Percentiles rank a stretch among this genome's conserved stretches.
Conservation (phyloP, 495 filamentous ascomycete genomes). For the Aspergillus bertholletiae region DNA sequence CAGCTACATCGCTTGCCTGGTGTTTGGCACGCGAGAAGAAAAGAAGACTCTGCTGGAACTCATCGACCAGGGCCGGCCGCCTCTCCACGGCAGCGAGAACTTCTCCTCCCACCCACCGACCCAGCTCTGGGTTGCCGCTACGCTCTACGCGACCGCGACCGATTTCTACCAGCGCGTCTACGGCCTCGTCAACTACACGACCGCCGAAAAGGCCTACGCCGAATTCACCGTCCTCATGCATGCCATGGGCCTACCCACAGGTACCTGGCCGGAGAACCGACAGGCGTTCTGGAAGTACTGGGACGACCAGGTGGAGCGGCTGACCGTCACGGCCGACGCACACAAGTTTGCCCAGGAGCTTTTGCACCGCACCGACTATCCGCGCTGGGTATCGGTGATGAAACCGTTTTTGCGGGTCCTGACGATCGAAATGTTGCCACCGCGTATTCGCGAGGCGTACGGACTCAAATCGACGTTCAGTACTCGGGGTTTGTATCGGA, state of each 20-base stretch:
- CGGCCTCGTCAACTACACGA: conserved; percentile 31
- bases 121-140: conserved; percentile 38
- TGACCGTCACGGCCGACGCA: conserved; percentile 32
- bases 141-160: conserved; percentile 39
- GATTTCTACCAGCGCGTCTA: conserved; percentile 45
- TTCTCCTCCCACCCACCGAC: conserved; percentile 22
- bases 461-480: conserved; percentile 30
- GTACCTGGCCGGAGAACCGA: conserved; percentile 31
- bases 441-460: conserved; percentile 33
- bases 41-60: conserved; percentile 30
- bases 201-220: conserved; percentile 32
- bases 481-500: conserved; percentile 32
- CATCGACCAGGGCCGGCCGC: conserved; percentile 21
- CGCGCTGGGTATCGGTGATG: conserved; percentile 30
- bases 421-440: conserved; percentile 43
- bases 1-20: conserved; percentile 37
- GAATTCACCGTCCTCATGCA: conserved; percentile 34
- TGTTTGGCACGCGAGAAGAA: conserved; percentile 34
- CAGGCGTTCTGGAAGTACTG: conserved; percentile 40
- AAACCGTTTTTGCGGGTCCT: conserved; percentile 32
- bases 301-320: conserved; percentile 30
- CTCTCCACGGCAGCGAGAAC: conserved; percentile 21
- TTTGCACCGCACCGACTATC: conserved; percentile 23
- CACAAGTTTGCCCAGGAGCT: conserved; percentile 32
- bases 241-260: conserved; percentile 25